Evolutionary conservation across 2,329 filamentous ascomycete genomes (phyloP).

Genomic region (Pseudopyricularia javanii): DNA sequence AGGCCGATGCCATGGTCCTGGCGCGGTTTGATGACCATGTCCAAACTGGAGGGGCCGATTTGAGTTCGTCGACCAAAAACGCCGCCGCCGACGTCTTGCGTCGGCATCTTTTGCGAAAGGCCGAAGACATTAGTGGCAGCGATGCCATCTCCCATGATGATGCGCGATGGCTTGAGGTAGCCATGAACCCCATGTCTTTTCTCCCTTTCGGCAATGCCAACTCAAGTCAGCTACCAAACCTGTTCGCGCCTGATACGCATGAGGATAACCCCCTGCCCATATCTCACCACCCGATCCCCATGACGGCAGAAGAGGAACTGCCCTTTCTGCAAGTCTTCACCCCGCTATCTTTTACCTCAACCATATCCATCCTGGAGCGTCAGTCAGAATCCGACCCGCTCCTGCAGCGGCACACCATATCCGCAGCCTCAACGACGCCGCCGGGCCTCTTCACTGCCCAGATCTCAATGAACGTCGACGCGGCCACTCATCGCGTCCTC

Average conservation of each 20-base stretch:
- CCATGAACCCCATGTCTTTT: constrained; percentile 37
- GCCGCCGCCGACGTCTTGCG: constrained; percentile 26
- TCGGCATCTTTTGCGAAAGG: constrained; percentile 26
- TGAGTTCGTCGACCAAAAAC: constrained; percentile 11
- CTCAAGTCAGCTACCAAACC: constrained; percentile 9
- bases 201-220: constrained; percentile 34
- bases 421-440: constrained; percentile 29
- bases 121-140: constrained; percentile 9
- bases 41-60: constrained; percentile 13
- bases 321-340: constrained; percentile 63
- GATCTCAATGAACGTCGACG: constrained; percentile 46
- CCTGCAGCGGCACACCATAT: constrained; percentile 44
- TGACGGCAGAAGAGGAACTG: constrained; percentile 52
- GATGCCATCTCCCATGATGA: constrained; percentile 11
- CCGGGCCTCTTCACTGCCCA: constrained; percentile 44
- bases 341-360: constrained; percentile 49
- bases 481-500: constrained; percentile 35
- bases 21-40: constrained; percentile 46
- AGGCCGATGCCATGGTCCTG: constrained; percentile 44
- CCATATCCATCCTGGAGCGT: constrained; percentile 30
- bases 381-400: constrained; percentile 16
- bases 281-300: constrained; percentile 52
- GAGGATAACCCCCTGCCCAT: constrained; percentile 26
- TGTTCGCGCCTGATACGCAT: constrained; percentile 11
- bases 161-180: constrained; percentile 32